Base-by-base conservation (phyloP, 495 filamentous ascomycete genomes). In the Penicillium pancosmium region DNA sequence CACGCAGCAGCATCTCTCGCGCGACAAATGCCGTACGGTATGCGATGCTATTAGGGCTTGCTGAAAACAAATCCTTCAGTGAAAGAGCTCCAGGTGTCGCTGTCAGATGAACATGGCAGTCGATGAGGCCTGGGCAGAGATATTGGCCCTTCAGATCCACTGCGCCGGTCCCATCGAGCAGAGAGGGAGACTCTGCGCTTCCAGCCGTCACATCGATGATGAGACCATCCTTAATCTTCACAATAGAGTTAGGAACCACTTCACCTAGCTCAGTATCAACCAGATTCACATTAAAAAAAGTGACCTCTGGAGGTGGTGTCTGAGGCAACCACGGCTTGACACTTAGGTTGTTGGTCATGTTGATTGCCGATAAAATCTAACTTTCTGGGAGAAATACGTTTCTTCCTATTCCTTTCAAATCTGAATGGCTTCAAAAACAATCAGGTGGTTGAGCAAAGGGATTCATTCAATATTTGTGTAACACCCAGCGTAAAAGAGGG, bases 101-200 rank as follows among this genome's bases (percentile, higher is more conserved):
- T 15, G 64, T 67, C 34, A 85, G 68, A 52, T 85, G 83, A 13
- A 84, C 81, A 59, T 85, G 83, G 60, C 73, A 74, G 64, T 86
- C 83, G 13, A 84, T 82, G 0, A 85, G 68, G 3, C 82, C 82
- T 0, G 82, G 82, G 23, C 78, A 77, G n/a, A 84, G 54, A 56
- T 77, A 84, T 38, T 73, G 73, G 34, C 75, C 77, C 0, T 69
- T 60, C 7, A 76, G 59, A 55, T 83, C 72, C 16, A 83, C 55
- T 34, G 55, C 38, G 13, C 50, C 33, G 6, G 46, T 5, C 3
- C 23, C 46, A 6, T 8, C 13, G 10, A 23, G 44, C 19, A 12
- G n/a, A 10, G 6, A n/a, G 27, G 1, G 16, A 41, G 36, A 38
- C 15, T 13, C 23, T 33, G 31, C 3, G 12, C 11, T 36, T 1